A percentile compares a stretch with the other conserved stretches of the same genome.
Evolutionary conservation across 116 monocot species (phyloP).

Genomic region (Iris pallida): DNA sequence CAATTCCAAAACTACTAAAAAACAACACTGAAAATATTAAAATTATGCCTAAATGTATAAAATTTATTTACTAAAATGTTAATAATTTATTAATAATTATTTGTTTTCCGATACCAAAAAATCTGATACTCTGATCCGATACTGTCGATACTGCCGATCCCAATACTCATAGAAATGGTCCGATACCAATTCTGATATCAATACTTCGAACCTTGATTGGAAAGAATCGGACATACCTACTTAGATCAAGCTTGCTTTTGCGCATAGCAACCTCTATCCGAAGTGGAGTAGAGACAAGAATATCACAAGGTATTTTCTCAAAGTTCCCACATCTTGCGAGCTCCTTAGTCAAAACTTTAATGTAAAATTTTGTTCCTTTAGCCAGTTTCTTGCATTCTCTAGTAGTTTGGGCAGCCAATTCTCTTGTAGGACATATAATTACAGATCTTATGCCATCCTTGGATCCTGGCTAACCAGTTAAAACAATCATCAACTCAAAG

Average conservation of each 20-base stretch:
- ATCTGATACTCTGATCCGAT: too few species aligned
- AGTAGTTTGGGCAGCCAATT: slow-evolving; percentile 87
- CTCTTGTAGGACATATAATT: slow-evolving; percentile 95
- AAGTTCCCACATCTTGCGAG: slow-evolving; percentile 74
- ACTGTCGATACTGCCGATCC: too few species aligned
- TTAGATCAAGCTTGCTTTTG: slow-evolving; percentile 85
- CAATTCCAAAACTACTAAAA: too few species aligned
- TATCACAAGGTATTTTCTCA: slow-evolving; percentile 72
- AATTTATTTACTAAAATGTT: too few species aligned
- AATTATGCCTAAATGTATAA: too few species aligned
- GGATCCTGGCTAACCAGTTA: slow-evolving; percentile 63
- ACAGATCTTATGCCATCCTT: slow-evolving; percentile 82
- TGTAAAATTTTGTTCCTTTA: slow-evolving; percentile 74
- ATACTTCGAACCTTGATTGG: too few species aligned
- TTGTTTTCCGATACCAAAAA: too few species aligned
- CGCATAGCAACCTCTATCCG: slow-evolving; percentile 72
- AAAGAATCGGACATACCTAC: slow-evolving; percentile 47
- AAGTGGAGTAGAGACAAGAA: slow-evolving; percentile 93
- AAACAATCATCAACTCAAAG: neutral
- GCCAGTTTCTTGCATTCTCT: slow-evolving; percentile 87
- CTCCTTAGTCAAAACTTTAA: slow-evolving; percentile 94
- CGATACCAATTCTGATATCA: too few species aligned
- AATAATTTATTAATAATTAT: too few species aligned
- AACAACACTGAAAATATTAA: too few species aligned
- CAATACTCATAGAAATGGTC: too few species aligned